Conservation (phyloP, 345 rosid species). For the Lenwebbia sp. region DNA sequence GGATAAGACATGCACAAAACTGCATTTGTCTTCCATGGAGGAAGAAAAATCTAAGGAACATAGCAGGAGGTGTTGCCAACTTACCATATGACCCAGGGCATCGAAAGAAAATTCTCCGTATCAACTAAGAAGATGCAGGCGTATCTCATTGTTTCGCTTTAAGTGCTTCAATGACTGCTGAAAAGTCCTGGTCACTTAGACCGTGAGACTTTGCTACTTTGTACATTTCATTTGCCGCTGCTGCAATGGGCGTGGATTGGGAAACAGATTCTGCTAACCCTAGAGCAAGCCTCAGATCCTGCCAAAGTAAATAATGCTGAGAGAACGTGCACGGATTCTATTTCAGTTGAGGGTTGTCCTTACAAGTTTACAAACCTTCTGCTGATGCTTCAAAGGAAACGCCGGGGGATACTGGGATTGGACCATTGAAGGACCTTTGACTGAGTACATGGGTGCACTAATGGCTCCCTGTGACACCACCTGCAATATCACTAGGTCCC, state of each 20-base stretch:
- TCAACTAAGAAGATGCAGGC: neutral
- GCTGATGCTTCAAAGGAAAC: constrained; percentile 90
- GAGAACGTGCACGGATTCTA: neutral
- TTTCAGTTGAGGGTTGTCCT: neutral
- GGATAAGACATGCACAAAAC: neutral
- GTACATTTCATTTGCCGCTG: constrained; percentile 82
- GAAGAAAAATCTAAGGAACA: neutral
- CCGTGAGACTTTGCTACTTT: constrained; percentile 83
- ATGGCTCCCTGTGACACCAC: constrained; percentile 85
- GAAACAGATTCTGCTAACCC: constrained; percentile 89
- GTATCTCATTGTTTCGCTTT: constrained; percentile 29
- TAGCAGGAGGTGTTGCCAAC: neutral
- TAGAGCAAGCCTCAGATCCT: constrained; percentile 86
- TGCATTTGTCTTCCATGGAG: neutral
- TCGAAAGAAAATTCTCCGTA: neutral
- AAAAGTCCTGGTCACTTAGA: constrained; percentile 74
- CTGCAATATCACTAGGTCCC: constrained; percentile 22
- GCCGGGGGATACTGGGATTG: constrained; percentile 74
- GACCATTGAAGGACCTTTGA: constrained; percentile 86
- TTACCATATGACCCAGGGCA: neutral
- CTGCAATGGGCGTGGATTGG: constrained; percentile 80
- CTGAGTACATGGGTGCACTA: constrained; percentile 80
- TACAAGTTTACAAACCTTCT: constrained; percentile 47
- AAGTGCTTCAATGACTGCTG: constrained; percentile 83
- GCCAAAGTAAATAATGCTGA: constrained; percentile 3